phyloP scores from a whole-genome alignment of 2,329 filamentous ascomycete species.

The Pestalotiopsis sp. region DNA sequence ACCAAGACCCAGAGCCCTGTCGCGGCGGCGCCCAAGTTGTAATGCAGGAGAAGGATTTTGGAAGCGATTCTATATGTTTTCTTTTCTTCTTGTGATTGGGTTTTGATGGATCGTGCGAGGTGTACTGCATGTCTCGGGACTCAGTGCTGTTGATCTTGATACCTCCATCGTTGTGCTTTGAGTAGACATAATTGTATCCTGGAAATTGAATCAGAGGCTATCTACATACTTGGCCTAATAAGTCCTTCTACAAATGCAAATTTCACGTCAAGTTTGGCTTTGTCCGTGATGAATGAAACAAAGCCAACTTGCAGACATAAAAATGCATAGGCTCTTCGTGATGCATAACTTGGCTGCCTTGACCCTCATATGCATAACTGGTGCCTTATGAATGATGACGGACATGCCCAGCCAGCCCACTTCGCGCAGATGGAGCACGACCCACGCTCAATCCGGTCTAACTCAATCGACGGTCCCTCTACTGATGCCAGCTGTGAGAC shows the following conservation, averaged over 20 bases:
- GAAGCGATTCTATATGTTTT: not conserved
- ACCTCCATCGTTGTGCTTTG: not conserved
- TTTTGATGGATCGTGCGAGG: not conserved
- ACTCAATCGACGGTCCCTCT: not conserved
- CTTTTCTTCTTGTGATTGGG: not conserved
- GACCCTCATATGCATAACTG: not conserved
- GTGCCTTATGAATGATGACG: not conserved
- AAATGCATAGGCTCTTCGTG: not conserved
- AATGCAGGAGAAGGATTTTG: not conserved
- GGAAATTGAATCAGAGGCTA: too few relatives aligned
- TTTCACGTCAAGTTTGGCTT: not conserved
- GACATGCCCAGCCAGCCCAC: slow-evolving; percentile 1
- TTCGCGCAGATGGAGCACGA: not conserved
- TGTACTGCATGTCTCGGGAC: not conserved
- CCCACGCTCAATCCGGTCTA: slow-evolving; percentile 7
- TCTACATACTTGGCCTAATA: not conserved
- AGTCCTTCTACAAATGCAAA: not conserved
- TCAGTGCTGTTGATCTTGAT: not conserved
- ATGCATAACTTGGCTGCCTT: not conserved
- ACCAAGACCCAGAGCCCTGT: not conserved
- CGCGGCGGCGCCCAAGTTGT: not conserved
- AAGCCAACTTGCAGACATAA: not conserved
- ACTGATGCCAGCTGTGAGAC: slow-evolving; percentile 12
- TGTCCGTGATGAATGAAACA: not conserved
- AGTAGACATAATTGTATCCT: too few relatives aligned